These are phyloP conservation scores for Taiozyma onychis DNA, from an alignment of 1,139 yeast species.

Conservation along the genomic window DNA sequence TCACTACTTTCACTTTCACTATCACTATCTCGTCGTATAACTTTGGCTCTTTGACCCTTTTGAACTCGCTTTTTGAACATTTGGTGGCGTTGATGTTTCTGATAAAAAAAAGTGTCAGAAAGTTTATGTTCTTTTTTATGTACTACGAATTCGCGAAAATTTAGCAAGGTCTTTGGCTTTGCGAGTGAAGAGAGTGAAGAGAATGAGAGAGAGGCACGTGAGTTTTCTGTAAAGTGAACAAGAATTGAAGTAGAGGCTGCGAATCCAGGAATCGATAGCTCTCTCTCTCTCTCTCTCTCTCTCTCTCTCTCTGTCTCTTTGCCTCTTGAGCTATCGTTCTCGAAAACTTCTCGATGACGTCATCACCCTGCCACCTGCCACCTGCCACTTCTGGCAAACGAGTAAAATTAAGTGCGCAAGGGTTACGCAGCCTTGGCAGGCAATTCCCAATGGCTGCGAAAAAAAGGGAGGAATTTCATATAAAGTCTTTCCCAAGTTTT, in stretches of 20 bases:
- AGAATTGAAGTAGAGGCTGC: no score
- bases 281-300: no score
- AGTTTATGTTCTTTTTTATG: neutral
- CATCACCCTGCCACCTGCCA: neutral
- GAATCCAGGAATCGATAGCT: no score
- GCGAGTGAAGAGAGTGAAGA: no score
- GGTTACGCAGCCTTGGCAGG: neutral
- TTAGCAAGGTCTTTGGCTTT: no score
- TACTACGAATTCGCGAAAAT: neutral
- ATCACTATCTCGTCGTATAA: conserved; percentile 9
- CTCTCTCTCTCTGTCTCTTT: no score
- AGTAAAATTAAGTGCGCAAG: neutral
- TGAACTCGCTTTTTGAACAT: conserved; percentile 32
- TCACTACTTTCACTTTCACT: conserved; percentile 1
- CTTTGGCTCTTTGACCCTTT: conserved; percentile 6
- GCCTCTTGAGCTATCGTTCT: no score
- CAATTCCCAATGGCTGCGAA: neutral
- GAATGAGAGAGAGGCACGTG: no score
- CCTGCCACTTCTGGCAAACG: no score
- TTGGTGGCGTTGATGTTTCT: neutral
- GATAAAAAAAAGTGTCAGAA: neutral
- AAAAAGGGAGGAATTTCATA: neutral
- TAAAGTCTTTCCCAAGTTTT: neutral
- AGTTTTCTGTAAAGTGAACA: no score
- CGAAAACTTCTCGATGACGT: neutral